These are phyloP conservation scores for Panicum miliaceum DNA, from an alignment of 176 grass and related monocot genomes.

Conservation along the genomic window DNA sequence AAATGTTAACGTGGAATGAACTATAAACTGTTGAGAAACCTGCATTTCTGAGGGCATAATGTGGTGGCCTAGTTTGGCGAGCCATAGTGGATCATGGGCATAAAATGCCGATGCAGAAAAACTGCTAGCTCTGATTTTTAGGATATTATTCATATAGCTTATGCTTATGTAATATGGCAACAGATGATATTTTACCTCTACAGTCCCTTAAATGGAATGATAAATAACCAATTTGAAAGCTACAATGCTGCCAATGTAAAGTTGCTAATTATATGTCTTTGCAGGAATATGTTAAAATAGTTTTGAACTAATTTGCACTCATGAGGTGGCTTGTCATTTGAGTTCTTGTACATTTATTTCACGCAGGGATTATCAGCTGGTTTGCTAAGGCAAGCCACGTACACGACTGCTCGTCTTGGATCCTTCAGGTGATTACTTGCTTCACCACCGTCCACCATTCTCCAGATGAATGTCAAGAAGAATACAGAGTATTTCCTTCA, in stretches of 20 bases:
- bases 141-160: not conserved
- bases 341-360: slow-evolving; percentile 14
- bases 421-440: slow-evolving; percentile 79
- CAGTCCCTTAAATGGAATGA: not conserved
- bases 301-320: not conserved
- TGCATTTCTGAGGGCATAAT: not conserved
- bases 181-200: not conserved
- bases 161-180: not conserved
- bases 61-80: not conserved
- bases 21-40: not conserved
- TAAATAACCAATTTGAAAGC: not conserved
- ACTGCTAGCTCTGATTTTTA: not conserved
- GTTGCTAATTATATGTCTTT: not conserved
- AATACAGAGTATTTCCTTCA: not conserved
- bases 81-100: not conserved
- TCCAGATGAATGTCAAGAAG: slow-evolving; percentile 10
- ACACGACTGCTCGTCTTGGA: slow-evolving; percentile 94
- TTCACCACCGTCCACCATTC: not conserved
- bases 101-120: not conserved
- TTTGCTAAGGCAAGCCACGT: slow-evolving; percentile 92
- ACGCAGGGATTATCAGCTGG: slow-evolving; percentile 93
- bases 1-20: not conserved
- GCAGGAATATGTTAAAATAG: not conserved
- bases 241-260: not conserved
- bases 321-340: slow-evolving; percentile 18